Evolutionary conservation across 78 protist genomes (phyloP), one percentile per base, ranked within the genome.

Genomic region (Dictyostelium capitatum): DNA sequence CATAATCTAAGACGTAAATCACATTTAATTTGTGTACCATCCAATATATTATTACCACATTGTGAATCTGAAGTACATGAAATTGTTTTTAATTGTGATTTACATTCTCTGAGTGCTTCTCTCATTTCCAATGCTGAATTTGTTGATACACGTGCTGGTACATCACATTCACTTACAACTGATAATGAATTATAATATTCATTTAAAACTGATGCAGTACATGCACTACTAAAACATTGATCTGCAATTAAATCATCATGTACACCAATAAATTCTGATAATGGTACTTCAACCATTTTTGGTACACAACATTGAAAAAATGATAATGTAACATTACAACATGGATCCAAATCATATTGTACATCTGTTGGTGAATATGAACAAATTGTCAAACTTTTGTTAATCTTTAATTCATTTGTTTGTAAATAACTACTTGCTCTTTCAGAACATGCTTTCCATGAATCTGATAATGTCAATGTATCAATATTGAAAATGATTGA

Each of bases 231-330:
- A 4, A 32, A 50, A 64, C 93, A 87, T 32, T 87, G 83, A 51
- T 87, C 50, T 6, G 12, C 6, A 20, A 87, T 37, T 15, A 69
- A 30, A n/a, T 80, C 48, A 46, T 46, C 47, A 46, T 46, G 7
- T 3, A 77, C 62, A 65, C 84, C 93, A 28, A 77, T 15, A 57
- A 64, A 77, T 14, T n/a, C 57, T 17, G 51, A 59, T 25, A n/a
- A 20, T 2, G 57, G 8, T 3, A 77, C 69, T 30, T 43, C 15
- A 0, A 87, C 23, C 20, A 28, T 47, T 28, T 82, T 80, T 14
- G 93, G 93, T 32, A 20, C 48, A 50, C 93, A 87, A 37, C 93
- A 87, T 25, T 74, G 64, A 51, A 77, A 78, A 57, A 87, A 87
- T 30, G 57, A 30, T 3, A 56, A 32, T 3, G 79, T 51, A 14